Evolutionary conservation across 306 rosid genomes (phyloP), one percentile per base, ranked within the genome.

Genomic region (Urtica urens): DNA sequence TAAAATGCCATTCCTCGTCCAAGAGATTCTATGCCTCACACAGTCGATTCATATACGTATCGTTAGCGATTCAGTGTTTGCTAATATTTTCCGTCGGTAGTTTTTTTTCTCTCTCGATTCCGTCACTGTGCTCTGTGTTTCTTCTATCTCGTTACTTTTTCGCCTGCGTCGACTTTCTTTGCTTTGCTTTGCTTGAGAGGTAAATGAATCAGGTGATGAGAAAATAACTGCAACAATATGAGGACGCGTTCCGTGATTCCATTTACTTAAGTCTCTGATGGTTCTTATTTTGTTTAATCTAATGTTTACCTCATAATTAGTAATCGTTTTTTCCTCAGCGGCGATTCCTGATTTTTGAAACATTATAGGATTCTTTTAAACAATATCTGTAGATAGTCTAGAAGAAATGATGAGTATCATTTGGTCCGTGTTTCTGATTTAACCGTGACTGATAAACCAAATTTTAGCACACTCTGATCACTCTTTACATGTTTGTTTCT

Each of bases 241-340:
- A 79, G 86, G 86, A 72, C 66, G 43, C 25, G 33, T 51, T 53
- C 78, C 72, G 58, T 87, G 96, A 82, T 82, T 79, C 64, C 2
- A 16, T 44, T 80, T 77, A 79, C 80, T 77, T 77, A 82, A 82
- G 94, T 87, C 92, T 86, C 92, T 82, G 94, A 79, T 74, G 92
- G 78, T 70, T 57, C 55, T 1, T 23, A 3, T 7, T 1, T 28
- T 1, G 27, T 10, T 3, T 11, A 3, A 38, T 21, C 0, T 11
- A 11, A 2, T 23, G 0, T 33, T 3, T 5, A 4, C 1, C 33
- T 17, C 0, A 15, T 1, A 13, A 7, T 31, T 25, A 1, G 2
- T n/a, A 21, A 17, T 0, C 1, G 0, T 6, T 7, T 4, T 11
- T 8, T 37, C 2, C 10, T 14, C 17, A 0, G 15, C 1, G 35